These are phyloP conservation scores for Mycena metata DNA, from an alignment of 768 basidiomycete genomes.

Conservation along the genomic window DNA sequence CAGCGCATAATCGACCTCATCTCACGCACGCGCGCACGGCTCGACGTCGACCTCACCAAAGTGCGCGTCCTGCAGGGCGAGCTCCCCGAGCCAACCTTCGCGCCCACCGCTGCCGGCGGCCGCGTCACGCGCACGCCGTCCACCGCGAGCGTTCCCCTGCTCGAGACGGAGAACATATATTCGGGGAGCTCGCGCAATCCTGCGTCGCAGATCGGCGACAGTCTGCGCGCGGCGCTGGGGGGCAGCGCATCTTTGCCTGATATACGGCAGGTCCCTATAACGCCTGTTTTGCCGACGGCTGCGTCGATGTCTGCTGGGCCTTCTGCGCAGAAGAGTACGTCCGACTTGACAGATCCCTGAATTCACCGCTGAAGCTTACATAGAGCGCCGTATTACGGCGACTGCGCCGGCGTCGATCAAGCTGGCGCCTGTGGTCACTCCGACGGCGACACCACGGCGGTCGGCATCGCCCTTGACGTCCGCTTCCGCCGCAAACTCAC, in stretches of 20 bases:
- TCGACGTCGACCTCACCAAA: constrained; percentile 64
- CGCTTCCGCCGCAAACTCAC: constrained; percentile 44
- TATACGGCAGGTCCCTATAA: constrained; percentile 39
- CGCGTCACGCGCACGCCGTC: constrained; percentile 39
- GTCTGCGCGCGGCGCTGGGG: constrained; percentile 55
- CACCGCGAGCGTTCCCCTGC: constrained; percentile 21
- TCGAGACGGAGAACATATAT: constrained; percentile 26
- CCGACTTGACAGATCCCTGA: background rate
- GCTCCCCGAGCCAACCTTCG: constrained; percentile 45
- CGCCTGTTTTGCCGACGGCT: constrained; percentile 41
- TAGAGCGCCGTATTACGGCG: constrained; percentile 57
- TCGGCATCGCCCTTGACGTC: constrained; percentile 60
- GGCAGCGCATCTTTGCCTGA: constrained; percentile 50
- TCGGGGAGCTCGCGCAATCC: constrained; percentile 41
- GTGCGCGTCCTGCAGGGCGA: constrained; percentile 65
- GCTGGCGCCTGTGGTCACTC: constrained; percentile 52
- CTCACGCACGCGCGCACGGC: constrained; percentile 59
- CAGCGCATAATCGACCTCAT: constrained; percentile 65
- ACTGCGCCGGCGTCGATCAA: constrained; percentile 58
- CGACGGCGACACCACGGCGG: constrained; percentile 51
- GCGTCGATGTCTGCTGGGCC: constrained; percentile 34
- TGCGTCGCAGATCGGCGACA: constrained; percentile 59
- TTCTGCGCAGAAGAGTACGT: constrained; percentile 59
- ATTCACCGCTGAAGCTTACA: constrained; percentile 5
- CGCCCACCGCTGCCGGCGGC: constrained; percentile 21